Evolutionary conservation across 2,329 filamentous ascomycete species (phyloP), one percentile per base, ranked within the genome.

Genomic region (Neofusicoccum umdonicola): DNA sequence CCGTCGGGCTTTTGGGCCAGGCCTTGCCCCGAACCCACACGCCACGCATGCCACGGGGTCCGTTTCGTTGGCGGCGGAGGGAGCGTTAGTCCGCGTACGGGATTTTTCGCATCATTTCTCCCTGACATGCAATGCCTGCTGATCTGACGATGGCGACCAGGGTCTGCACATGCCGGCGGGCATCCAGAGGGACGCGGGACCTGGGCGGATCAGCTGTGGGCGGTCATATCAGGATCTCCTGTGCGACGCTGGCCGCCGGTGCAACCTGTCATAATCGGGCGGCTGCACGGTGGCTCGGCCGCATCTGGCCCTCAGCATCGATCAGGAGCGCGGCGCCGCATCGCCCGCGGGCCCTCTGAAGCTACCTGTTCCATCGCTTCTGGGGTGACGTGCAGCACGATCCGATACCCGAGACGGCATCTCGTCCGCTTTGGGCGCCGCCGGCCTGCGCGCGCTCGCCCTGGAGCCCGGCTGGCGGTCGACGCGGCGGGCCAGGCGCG

Each of bases 291-390:
- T 57, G 51, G 50, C 62, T 45, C 62, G 42, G n/a, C 62, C 62
- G 62, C 51, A 64, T 64, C 62, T 64, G 62, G 62, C 50, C 44
- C 62, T 64, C 61, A 34, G 61, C 50, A 63, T 63, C 61, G 61
- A 63, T 63, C 61, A 63, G 61, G 61, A 63, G 47, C 60, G 19
- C 11, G 35, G 37, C 48, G 39, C 48, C 39, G 48, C 61, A 51
- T 62, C 39, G 60, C 35, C 45, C 35, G 35, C 41, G 35, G 60
- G 37, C 27, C 22, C 47, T 54, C 48, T 42, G 48, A 54, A 41
- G 48, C 61, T 63, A 54, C 47, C 61, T 54, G 61, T 45, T 63
- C 62, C 62, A 64, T 48, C 51, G 50, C 62, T 64, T 64, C 62
- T 34, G 42, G 51, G 17, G 13, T 64, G 62, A 56, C 62, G 44